Evolutionary conservation across 306 rosid species (phyloP).

Genomic region (Dryas octopetala): DNA sequence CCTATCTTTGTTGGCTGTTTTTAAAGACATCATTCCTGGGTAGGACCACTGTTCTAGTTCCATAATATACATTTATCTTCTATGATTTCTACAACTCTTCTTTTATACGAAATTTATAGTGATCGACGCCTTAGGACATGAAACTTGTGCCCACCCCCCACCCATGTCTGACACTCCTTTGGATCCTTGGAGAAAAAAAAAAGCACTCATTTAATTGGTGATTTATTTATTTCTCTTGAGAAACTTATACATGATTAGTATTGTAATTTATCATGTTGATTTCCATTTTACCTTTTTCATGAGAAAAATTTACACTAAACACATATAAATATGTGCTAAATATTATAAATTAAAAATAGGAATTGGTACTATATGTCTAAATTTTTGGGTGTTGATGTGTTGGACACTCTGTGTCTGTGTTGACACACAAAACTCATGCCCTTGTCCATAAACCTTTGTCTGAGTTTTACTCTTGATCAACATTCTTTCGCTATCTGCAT

Average conservation of each 20-base stretch:
- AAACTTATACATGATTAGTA: background rate
- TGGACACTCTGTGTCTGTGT: background rate
- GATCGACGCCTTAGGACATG: background rate
- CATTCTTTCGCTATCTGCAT: slow-evolving; percentile 1
- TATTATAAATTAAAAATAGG: background rate
- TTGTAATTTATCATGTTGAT: background rate
- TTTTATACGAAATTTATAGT: background rate
- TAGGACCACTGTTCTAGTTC: slow-evolving; percentile 30
- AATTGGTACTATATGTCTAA: background rate
- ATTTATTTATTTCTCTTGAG: background rate
- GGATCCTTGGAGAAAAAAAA: background rate
- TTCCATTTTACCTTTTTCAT: background rate
- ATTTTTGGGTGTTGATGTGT: background rate
- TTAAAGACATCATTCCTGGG: slow-evolving; percentile 95
- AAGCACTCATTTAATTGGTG: background rate
- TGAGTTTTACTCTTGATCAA: background rate
- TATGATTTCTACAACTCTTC: background rate
- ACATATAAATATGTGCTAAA: background rate
- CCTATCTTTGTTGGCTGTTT: slow-evolving; percentile 84
- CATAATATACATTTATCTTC: slow-evolving; percentile 21
- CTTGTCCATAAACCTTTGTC: background rate
- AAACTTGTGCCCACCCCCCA: background rate
- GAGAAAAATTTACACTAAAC: background rate
- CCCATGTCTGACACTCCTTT: background rate
- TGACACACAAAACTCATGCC: background rate